Base-by-base conservation (phyloP, 805 yeast species). In the Deakozyma indianensis region DNA sequence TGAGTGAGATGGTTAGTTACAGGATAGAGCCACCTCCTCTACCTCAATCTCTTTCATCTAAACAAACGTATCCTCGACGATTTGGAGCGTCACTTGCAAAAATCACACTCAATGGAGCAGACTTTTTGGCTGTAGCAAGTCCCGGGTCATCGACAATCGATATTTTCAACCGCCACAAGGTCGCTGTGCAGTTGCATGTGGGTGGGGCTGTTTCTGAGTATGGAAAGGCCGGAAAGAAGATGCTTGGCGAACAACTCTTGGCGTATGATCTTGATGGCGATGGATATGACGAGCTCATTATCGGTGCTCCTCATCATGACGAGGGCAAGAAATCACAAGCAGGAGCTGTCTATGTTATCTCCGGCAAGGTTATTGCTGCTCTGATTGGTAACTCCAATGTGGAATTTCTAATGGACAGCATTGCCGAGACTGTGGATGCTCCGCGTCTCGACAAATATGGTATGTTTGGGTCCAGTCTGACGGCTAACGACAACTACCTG, bases 101-200 rank as follows among this genome's bases (percentile, higher is more conserved):
- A 1, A 60, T 67, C 49, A 53, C 47, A 1, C 18, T 64, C 0
- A 47, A 55, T 3, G 64, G 56, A 3, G 28, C 53, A 1, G 63
- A 69, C 7, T 64, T 66, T 43, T 55, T 77, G 4, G 65, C 70
- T 0, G 65, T 75, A 3, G 57, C 75, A 0, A 69, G 72, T 44
- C 82, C 83, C 0, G 83, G 83, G 0, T 35, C 55, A 0, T 73
- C 78, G 3, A 48, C 53, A 1, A 43, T 78, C 1, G 65, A 67
- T 42, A 46, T 75, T 4, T 73, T 59, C 48, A 51, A 54, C 14
- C 51, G 55, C 23, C 48, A 51, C 2, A 50, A 35, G n/a, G 56
- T 48, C 22, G 29, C 58, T 29, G 51, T 62, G 16, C 62, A 54
- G 1, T 58, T 63, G 14, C 42, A 23, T 24, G 63, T 63, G 44